Conservation (phyloP, 805 yeast genomes). For the Candida bentonensis region DNA sequence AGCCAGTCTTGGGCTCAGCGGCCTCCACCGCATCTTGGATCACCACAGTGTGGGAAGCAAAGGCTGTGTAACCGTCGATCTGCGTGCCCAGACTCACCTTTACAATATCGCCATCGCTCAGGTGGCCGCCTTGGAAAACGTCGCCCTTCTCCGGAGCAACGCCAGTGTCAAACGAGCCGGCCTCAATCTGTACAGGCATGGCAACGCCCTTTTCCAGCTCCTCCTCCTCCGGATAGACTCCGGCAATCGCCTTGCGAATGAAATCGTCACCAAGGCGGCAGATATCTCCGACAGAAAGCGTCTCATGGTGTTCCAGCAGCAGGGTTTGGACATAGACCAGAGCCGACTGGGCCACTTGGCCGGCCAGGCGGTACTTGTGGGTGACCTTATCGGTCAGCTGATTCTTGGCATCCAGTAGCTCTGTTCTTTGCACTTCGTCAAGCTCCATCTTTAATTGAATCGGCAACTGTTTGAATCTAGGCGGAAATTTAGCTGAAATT, state of each 20-base stretch:
- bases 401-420: background rate
- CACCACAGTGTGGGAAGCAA: constrained; percentile 74
- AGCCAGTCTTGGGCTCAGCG: constrained; percentile 68
- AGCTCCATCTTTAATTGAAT: constrained; percentile 1
- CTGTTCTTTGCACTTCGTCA: constrained; percentile 1
- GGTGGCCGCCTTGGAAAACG: constrained; percentile 26
- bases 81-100: constrained; percentile 82
- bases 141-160: constrained; percentile 61
- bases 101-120: constrained; percentile 69
- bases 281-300: constrained; percentile 36
- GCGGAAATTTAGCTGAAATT: background rate
- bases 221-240: constrained; percentile 38
- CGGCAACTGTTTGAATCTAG: constrained; percentile 2
- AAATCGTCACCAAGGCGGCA: constrained; percentile 75
- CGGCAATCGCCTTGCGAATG: constrained; percentile 42
- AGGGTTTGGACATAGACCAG: constrained; percentile 49
- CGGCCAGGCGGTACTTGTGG: constrained; percentile 80
- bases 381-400: constrained; percentile 16
- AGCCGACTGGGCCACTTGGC: constrained; percentile 77
- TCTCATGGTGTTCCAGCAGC: constrained; percentile 64
- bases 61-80: constrained; percentile 88
- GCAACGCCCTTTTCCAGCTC: constrained; percentile 77
- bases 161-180: constrained; percentile 63
- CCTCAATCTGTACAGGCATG: constrained; percentile 78
- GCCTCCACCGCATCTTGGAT: constrained; percentile 32